Percentiles rank a stretch among this genome's conserved stretches.
Evolutionary conservation across 192 early-diverging fungal species (phyloP).

Genomic region (Linnemannia hyalina): DNA sequence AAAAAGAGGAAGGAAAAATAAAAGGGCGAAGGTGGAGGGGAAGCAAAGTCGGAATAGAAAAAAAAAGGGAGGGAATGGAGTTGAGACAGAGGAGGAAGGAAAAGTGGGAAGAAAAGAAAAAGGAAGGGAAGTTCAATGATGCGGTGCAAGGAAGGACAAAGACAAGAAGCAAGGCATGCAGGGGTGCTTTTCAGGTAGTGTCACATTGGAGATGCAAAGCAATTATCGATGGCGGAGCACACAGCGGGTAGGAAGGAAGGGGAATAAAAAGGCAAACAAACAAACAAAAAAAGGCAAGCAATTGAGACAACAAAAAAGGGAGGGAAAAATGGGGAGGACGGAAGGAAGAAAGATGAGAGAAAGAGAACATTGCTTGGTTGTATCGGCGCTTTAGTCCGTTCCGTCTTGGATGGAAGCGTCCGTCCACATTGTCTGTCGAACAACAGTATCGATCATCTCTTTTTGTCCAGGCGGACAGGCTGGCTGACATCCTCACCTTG

Average conservation of each 20-base stretch:
- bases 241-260: too few relatives aligned
- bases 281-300: background rate
- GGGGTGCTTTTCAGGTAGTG: background rate
- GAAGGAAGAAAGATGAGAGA: background rate
- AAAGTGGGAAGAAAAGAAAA: background rate
- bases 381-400: background rate
- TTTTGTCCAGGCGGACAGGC: too few relatives aligned
- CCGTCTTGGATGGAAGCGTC: too few relatives aligned
- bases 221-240: too few relatives aligned
- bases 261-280: background rate
- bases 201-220: too few relatives aligned
- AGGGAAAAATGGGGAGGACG: background rate
- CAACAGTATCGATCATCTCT: too few relatives aligned
- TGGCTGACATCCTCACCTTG: too few relatives aligned
- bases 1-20: background rate
- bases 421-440: too few relatives aligned
- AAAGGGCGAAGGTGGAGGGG: background rate
- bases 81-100: background rate
- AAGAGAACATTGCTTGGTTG: background rate
- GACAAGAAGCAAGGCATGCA: background rate
- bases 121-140: background rate
- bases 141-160: background rate
- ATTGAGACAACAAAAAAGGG: background rate
- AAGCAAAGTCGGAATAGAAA: too few relatives aligned
- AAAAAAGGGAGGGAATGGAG: background rate